Percentiles rank a stretch among this genome's conserved stretches.
phyloP scores from a whole-genome alignment of 345 rosid species.

The Passiflora organensis region DNA sequence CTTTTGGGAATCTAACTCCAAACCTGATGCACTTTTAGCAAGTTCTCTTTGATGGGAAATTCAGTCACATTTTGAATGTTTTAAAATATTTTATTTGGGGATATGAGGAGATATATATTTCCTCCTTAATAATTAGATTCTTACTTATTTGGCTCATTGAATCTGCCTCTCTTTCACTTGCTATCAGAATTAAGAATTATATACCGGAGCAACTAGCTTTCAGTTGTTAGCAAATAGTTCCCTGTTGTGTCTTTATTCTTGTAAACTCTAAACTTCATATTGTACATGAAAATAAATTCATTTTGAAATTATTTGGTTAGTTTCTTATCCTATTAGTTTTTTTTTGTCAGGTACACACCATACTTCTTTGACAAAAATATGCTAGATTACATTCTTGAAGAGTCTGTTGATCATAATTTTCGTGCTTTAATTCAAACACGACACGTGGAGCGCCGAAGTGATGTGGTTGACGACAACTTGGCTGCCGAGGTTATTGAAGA shows the following conservation, averaged over 20 bases:
- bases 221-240: background rate
- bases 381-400: constrained; percentile 92
- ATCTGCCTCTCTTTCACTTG: background rate
- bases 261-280: constrained; percentile 1
- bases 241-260: constrained; percentile 1
- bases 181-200: background rate
- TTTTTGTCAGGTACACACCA: constrained; percentile 77
- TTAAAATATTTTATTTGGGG: background rate
- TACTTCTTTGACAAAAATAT: constrained; percentile 89
- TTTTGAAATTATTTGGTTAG: too few relatives aligned
- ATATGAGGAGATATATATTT: constrained; percentile 5
- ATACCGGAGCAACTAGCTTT: background rate
- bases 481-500: constrained; percentile 80
- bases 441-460: constrained; percentile 74
- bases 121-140: background rate
- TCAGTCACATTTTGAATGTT: background rate
- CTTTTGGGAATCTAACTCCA: too few relatives aligned
- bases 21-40: too few relatives aligned
- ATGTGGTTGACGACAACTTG: constrained; percentile 75
- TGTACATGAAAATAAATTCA: background rate
- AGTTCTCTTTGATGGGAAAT: too few relatives aligned
- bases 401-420: constrained; percentile 92
- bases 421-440: constrained; percentile 78
- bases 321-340: background rate
- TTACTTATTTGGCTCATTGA: background rate